Conservation (phyloP, 768 basidiomycete species). For the Chiua virens region DNA sequence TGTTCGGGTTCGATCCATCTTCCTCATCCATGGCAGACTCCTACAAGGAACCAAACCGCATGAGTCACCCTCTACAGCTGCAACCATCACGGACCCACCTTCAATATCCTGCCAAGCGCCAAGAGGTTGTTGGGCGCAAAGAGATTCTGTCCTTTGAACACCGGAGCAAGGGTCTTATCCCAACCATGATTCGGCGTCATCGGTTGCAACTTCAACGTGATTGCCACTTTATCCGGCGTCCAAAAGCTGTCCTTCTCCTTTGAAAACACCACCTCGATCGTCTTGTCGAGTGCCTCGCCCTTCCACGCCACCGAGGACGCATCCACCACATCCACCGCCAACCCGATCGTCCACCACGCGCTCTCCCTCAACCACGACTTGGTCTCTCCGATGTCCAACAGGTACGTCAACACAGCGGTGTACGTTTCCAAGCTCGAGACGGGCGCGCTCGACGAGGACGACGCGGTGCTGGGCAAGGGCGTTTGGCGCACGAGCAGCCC, state of each 20-base stretch:
- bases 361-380: slow-evolving; percentile 92
- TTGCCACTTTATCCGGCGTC: slow-evolving; percentile 87
- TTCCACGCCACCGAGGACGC: slow-evolving; percentile 70
- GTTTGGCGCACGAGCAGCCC: slow-evolving; percentile 68
- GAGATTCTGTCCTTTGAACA: slow-evolving; percentile 74
- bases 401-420: slow-evolving; percentile 53
- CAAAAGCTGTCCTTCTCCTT: slow-evolving; percentile 40
- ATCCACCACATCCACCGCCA: slow-evolving; percentile 61
- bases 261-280: slow-evolving; percentile 51
- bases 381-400: slow-evolving; percentile 71
- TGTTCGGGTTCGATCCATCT: slow-evolving; percentile 47
- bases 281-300: slow-evolving; percentile 53
- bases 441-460: slow-evolving; percentile 52
- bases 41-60: slow-evolving; percentile 32
- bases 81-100: slow-evolving; percentile 46
- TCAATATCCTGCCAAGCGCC: slow-evolving; percentile 72
- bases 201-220: slow-evolving; percentile 70
- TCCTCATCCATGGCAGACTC: slow-evolving; percentile 60
- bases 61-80: slow-evolving; percentile 5
- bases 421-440: slow-evolving; percentile 62
- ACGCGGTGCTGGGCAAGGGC: slow-evolving; percentile 52
- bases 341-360: slow-evolving; percentile 79
- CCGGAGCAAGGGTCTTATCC: slow-evolving; percentile 61
- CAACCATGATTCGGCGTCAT: slow-evolving; percentile 63
- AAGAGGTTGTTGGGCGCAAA: slow-evolving; percentile 72